These are phyloP conservation scores for Paracamarosporium sp. DNA, from an alignment of 2,329 filamentous ascomycete species.

Conservation along the genomic window DNA sequence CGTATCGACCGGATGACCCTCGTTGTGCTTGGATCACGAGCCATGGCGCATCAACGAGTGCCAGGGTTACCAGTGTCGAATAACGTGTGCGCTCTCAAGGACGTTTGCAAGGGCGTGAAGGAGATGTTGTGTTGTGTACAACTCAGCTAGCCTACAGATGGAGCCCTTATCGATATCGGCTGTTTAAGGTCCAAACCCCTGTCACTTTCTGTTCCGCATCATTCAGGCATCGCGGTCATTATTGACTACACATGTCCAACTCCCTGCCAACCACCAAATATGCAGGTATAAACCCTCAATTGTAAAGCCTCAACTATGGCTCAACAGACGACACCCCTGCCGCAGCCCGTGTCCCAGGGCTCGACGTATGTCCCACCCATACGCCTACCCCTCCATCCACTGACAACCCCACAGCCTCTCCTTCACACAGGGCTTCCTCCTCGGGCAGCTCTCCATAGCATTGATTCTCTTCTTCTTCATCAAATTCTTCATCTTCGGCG, in stretches of 20 bases:
- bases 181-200: background rate
- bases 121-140: background rate
- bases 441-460: constrained; percentile 92
- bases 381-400: constrained; percentile 17
- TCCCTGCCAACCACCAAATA: background rate
- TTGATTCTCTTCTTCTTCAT: constrained; percentile 93
- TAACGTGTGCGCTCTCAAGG: background rate
- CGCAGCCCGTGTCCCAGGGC: constrained; percentile 25
- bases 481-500: constrained; percentile 99
- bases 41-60: constrained; percentile 11
- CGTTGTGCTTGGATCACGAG: constrained; percentile 23
- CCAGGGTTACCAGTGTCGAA: constrained; percentile 11
- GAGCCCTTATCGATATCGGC: constrained; percentile 18
- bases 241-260: background rate
- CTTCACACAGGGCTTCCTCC: constrained; percentile 90
- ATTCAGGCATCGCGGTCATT: background rate
- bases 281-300: constrained; percentile 5
- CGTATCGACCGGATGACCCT: constrained; percentile 36
- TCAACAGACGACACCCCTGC: constrained; percentile 1
- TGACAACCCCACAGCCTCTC: constrained; percentile 67
- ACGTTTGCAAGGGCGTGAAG: background rate
- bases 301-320: background rate
- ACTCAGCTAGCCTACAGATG: background rate
- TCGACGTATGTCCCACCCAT: constrained; percentile 22
- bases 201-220: constrained; percentile 6